Evolutionary conservation across 768 basidiomycete species (phyloP), one percentile per base, ranked within the genome.

Genomic region (Hericium erinaceus): DNA sequence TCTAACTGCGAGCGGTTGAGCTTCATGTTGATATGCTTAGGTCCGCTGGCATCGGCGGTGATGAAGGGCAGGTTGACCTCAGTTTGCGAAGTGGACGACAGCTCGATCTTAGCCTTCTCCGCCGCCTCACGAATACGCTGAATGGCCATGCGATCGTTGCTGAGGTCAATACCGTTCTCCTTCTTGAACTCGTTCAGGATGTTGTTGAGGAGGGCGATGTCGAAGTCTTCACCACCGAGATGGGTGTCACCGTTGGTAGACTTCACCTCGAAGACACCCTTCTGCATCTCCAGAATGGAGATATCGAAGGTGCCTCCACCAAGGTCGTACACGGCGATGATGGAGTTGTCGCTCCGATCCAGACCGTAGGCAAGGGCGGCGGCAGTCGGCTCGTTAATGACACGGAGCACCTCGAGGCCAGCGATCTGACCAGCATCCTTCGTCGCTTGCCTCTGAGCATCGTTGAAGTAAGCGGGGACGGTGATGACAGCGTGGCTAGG

Each of bases 221-320:
- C 97, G 68, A 98, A 98, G 73, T 98, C 97, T 74, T 99, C 97
- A 69, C 87, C 87, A 70, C 72, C 97, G 58, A 99, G 83, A 70
- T 99, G 97, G 15, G 97, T 98, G 73, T 99, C 95, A 70, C 97
- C 97, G 69, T 98, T 98, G 56, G 97, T 99, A 0, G 97, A 98
- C 78, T 98, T 99, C 70, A 99, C 97, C 73, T 98, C 97, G 72
- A 98, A 99, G 10, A 99, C 95, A 66, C 95, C 97, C 74, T 97
- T 95, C 73, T 98, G 93, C 93, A 98, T 98, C 76, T 98, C 95
- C 57, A 99, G 79, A 64, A 99, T 95, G 28, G 97, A 99, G 68
- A 99, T 93, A 92, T 98, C 95, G 72, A 98, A 98, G 22, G 95
- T 98, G 57, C 95, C 95, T 66, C 95, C 95, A 64, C 95, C 95